Conservation (phyloP, 2,329 filamentous ascomycete genomes). For the Fusarium chlamydosporum region DNA sequence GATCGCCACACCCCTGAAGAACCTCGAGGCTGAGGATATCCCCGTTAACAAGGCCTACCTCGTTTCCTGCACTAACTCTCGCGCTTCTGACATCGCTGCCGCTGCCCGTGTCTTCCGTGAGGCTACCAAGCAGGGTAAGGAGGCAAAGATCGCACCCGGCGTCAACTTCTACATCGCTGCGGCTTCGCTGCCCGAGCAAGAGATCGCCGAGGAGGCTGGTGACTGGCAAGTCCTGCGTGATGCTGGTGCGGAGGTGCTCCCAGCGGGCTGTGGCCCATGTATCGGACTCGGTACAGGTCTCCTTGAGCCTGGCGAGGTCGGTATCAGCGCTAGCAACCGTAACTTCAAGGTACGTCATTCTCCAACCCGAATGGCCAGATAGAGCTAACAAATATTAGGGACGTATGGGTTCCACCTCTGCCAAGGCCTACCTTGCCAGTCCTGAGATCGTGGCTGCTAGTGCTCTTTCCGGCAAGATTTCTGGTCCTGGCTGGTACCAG, state of each 20-base stretch:
- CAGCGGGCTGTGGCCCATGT: constrained; percentile 84
- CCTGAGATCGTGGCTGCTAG: constrained; percentile 94
- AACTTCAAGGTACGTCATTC: constrained; percentile 24
- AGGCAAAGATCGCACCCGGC: constrained; percentile 78
- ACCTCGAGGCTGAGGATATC: constrained; percentile 82
- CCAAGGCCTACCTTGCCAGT: constrained; percentile 87
- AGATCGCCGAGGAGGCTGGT: constrained; percentile 81
- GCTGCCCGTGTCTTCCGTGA: constrained; percentile 87
- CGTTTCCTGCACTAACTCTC: constrained; percentile 89
- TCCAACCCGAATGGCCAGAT: background rate
- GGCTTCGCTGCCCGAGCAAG: constrained; percentile 83
- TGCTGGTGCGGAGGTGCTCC: constrained; percentile 80
- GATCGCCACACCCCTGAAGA: constrained; percentile 80
- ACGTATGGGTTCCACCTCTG: constrained; percentile 77
- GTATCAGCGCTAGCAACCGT: constrained; percentile 73
- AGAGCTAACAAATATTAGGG: constrained; percentile 63
- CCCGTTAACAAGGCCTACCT: constrained; percentile 87
- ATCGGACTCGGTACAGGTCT: constrained; percentile 88
- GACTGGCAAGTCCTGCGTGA: constrained; percentile 88
- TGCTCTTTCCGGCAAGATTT: constrained; percentile 79
- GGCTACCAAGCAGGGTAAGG: constrained; percentile 73
- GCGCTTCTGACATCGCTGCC: constrained; percentile 83
- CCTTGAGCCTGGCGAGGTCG: constrained; percentile 86
- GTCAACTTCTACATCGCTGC: constrained; percentile 93
- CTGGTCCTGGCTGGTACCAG: constrained; percentile 84